phyloP scores from a whole-genome alignment of 768 basidiomycete species.

The Suillus paluster region DNA sequence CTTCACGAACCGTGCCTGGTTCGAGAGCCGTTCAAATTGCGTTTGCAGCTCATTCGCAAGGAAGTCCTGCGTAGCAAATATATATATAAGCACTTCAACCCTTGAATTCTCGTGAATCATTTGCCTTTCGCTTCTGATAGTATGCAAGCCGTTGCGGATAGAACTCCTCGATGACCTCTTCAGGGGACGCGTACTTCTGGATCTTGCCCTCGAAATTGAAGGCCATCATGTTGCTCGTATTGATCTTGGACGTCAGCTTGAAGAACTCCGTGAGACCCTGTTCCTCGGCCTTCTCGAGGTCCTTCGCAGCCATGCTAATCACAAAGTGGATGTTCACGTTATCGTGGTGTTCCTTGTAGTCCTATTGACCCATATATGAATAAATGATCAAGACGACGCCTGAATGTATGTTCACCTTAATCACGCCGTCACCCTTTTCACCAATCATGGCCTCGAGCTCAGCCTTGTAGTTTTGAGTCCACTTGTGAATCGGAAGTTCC shows the following conservation, averaged over 20 bases:
- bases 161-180: slow-evolving; percentile 93
- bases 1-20: slow-evolving; percentile 95
- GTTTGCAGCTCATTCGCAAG: slow-evolving; percentile 82
- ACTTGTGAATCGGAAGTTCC: slow-evolving; percentile 92
- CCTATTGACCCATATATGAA: slow-evolving; percentile 50
- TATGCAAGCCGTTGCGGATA: slow-evolving; percentile 86
- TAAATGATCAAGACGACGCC: neutral
- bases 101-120: neutral
- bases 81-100: neutral
- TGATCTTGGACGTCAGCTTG: slow-evolving; percentile 84
- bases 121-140: slow-evolving; percentile 95
- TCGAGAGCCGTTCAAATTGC: slow-evolving; percentile 83
- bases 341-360: slow-evolving; percentile 97
- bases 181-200: slow-evolving; percentile 87
- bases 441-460: slow-evolving; percentile 89
- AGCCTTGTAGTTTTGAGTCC: slow-evolving; percentile 94
- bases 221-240: slow-evolving; percentile 97
- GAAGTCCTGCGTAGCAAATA: slow-evolving; percentile 60
- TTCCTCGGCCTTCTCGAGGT: slow-evolving; percentile 84
- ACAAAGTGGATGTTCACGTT: slow-evolving; percentile 91
- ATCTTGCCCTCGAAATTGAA: slow-evolving; percentile 97
- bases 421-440: slow-evolving; percentile 77
- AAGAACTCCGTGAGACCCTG: slow-evolving; percentile 92
- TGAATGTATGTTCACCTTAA: slow-evolving; percentile 62
- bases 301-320: slow-evolving; percentile 77